A percentile compares a stretch with the other conserved stretches of the same genome.
phyloP scores from a whole-genome alignment of 2,329 filamentous ascomycete genomes.

The Cercospora beticola region DNA sequence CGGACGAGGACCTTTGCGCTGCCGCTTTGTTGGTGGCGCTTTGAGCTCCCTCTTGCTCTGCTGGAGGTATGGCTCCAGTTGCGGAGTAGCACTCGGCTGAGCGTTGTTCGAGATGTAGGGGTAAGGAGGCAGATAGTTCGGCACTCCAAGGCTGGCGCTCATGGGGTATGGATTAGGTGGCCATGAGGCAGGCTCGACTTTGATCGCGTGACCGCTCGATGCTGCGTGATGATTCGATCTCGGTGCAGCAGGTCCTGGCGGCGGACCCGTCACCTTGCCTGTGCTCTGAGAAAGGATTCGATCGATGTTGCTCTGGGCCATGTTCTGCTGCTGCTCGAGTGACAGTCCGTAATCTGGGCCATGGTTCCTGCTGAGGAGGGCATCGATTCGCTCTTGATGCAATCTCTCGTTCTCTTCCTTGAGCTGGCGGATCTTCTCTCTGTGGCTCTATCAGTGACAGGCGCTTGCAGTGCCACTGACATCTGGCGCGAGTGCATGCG shows the following conservation, averaged over 20 bases:
- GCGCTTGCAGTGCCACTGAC: not conserved
- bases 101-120: not conserved
- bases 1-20: not conserved
- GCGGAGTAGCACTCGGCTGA: not conserved
- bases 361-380: not conserved
- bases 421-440: not conserved
- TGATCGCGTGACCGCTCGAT: not conserved
- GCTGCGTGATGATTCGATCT: not conserved
- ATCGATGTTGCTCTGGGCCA: not conserved
- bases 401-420: not conserved
- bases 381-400: not conserved
- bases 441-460: not conserved
- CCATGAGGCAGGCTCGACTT: not conserved
- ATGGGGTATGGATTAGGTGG: not conserved
- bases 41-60: not conserved
- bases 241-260: not conserved
- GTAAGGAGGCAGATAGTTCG: not conserved
- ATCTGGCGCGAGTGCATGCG: too few species aligned
- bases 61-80: not conserved
- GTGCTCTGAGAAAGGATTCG: not conserved
- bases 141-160: not conserved
- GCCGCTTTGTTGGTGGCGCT: not conserved
- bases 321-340: not conserved
- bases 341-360: not conserved
- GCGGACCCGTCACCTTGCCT: not conserved